Base-by-base conservation (phyloP, 169 alveolate genomes). In the Eimeria necatrix region DNA sequence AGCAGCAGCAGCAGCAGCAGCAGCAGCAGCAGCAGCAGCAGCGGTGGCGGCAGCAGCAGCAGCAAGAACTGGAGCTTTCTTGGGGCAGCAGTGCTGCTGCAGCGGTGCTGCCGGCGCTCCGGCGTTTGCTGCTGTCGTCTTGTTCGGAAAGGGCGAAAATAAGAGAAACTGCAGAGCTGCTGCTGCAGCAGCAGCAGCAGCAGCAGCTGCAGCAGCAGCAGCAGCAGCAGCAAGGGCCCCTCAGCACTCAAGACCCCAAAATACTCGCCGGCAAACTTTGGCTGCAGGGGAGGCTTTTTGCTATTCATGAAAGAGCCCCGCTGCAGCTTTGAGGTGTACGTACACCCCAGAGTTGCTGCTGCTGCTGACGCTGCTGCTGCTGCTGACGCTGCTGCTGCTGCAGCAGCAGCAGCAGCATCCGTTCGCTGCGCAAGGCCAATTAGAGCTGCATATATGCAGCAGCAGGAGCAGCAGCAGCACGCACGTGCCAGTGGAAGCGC, bases 41-140 rank as follows among this genome's bases (percentile, higher is more conserved):
- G 32, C 8, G 49, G n/a, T 4, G 3, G n/a, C 41, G 59, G 6
- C 59, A n/a, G 8, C 59, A 74, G 59, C 8, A 46, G n/a, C 26
- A 48, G 71, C 46, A 20, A 48, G 8, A 8, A 68, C 71, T 48
- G 32, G 22, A 48, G 14, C 4, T 80, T 3, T 51, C 89, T 9
- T 80, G 89, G 89, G 49, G 70, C 48, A 32, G 41, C 41, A 32
- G 41, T 32, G 89, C 14, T 5, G 52, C 8, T 10, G 89, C 71
- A n/a, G 51, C 4, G 14, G 51, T 80, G 46, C 18, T 80, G 71
- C 89, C 70, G 20, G 89, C 89, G 12, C 71, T 80, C 0, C 70
- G 89, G 0, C 89, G 89, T 49, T 22, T 80, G 49, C 32, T 80
- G 71, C 89, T 80, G 71, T 80, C 89, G 7, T 46, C 89, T 20